phyloP scores from a whole-genome alignment of 2,329 filamentous ascomycete genomes.

The Epichloe bromicola region DNA sequence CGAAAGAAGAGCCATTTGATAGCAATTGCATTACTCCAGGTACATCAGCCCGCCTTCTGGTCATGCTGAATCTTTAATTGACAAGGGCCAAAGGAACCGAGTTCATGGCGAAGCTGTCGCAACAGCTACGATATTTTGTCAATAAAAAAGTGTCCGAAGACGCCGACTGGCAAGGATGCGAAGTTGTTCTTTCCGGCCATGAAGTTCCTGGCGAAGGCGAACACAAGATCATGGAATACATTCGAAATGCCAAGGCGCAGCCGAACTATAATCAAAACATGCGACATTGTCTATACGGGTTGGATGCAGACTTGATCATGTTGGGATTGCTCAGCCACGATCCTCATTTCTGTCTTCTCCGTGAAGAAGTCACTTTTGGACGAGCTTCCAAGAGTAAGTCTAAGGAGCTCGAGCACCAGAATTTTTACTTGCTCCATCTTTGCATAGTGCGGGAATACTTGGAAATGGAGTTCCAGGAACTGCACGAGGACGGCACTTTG shows the following conservation, averaged over 20 bases:
- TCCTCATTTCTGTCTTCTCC: constrained; percentile 91
- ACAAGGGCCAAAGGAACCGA: constrained; percentile 48
- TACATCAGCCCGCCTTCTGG: constrained; percentile 11
- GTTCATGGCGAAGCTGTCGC: constrained; percentile 94
- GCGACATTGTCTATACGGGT: constrained; percentile 90
- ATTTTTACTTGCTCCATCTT: constrained; percentile 93
- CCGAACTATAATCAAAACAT: constrained; percentile 85
- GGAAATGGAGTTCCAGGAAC: constrained; percentile 90
- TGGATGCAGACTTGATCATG: constrained; percentile 98
- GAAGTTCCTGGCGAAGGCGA: constrained; percentile 97
- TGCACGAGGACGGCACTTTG: constrained; percentile 60
- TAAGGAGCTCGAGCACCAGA: constrained; percentile 95
- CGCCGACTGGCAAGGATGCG: constrained; percentile 91
- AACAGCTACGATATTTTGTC: constrained; percentile 94
- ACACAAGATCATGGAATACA: constrained; percentile 99
- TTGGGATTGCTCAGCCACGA: constrained; percentile 92
- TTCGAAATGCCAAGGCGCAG: constrained; percentile 92
- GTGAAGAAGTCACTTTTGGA: constrained; percentile 96
- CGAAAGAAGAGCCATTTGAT: constrained; percentile 91
- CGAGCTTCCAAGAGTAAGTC: constrained; percentile 76
- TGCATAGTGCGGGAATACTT: constrained; percentile 96
- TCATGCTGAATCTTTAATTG: background rate
- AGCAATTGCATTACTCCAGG: constrained; percentile 98
- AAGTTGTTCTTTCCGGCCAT: constrained; percentile 91
- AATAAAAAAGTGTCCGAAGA: constrained; percentile 98